phyloP scores from a whole-genome alignment of 306 rosid genomes.

The Vigna nakashimae region DNA sequence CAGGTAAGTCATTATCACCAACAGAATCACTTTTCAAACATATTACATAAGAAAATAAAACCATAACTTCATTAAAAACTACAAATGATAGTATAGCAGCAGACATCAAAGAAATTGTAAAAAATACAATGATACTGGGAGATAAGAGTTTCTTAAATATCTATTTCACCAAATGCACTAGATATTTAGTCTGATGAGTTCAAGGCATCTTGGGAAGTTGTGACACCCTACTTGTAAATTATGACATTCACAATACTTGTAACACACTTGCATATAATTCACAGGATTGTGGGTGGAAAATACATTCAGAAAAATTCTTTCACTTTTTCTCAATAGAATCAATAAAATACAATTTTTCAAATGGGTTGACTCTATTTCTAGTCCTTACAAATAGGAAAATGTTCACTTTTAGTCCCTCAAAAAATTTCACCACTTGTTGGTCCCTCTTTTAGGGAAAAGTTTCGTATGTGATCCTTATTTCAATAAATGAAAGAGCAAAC shows the following conservation, averaged over 20 bases:
- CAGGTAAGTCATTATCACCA: background rate
- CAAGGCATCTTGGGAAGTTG: background rate
- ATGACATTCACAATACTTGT: no score
- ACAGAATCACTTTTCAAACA: background rate
- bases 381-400: no score
- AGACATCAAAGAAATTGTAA: background rate
- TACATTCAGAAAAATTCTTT: no score
- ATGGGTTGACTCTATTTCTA: no score
- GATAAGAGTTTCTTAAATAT: background rate
- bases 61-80: background rate
- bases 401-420: no score
- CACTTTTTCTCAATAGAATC: no score
- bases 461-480: no score
- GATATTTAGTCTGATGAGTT: background rate
- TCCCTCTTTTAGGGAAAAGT: no score
- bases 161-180: background rate
- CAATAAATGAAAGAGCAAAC: background rate
- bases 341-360: no score
- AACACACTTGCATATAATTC: no score
- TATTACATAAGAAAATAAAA: background rate
- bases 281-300: no score
- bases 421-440: no score
- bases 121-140: background rate
- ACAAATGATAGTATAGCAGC: conserved; percentile 10
- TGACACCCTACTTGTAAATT: background rate